Percentiles rank a stretch among this genome's conserved stretches.
phyloP scores from a whole-genome alignment of 2,329 filamentous ascomycete species.

The Penicillium expansum region DNA sequence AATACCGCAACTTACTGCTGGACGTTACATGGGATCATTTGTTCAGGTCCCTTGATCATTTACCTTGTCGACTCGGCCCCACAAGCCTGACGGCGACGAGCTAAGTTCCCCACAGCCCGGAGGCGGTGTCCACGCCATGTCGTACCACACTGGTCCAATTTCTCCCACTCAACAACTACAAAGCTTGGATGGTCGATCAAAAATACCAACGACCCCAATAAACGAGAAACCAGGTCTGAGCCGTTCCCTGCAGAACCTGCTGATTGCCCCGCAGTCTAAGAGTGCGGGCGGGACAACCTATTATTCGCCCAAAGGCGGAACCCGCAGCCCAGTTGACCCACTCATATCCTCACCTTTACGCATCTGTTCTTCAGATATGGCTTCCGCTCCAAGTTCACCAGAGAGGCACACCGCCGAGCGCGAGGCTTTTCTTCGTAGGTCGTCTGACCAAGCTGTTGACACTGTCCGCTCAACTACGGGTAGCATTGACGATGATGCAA shows the following conservation, averaged over 20 bases:
- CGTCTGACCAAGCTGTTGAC: conserved; percentile 35
- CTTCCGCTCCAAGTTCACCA: conserved; percentile 33
- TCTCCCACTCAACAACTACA: conserved; percentile 56
- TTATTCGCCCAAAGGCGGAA: conserved; percentile 24
- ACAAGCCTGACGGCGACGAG: no score
- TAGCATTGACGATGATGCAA: conserved; percentile 11
- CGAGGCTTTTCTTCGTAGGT: conserved; percentile 35
- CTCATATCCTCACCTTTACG: conserved; percentile 35
- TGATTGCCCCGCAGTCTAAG: conserved; percentile 39
- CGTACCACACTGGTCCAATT: conserved; percentile 24
- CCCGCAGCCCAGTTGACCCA: conserved; percentile 25
- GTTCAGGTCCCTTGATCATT: no score
- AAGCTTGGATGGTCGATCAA: background rate
- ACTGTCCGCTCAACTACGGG: conserved; percentile 13
- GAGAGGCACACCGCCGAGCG: conserved; percentile 31
- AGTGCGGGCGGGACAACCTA: conserved; percentile 38
- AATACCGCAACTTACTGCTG: no score
- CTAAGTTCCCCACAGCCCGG: conserved; percentile 25
- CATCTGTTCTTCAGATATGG: conserved; percentile 31
- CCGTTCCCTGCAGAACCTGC: conserved; percentile 68
- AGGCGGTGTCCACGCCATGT: conserved; percentile 30
- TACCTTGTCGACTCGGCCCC: no score
- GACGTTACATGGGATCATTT: no score
- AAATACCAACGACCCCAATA: background rate
- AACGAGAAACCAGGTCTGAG: conserved; percentile 31